Evolutionary conservation across 176 grass and related monocot species (phyloP), one percentile per base, ranked within the genome.

Genomic region (Paspalum vaginatum): DNA sequence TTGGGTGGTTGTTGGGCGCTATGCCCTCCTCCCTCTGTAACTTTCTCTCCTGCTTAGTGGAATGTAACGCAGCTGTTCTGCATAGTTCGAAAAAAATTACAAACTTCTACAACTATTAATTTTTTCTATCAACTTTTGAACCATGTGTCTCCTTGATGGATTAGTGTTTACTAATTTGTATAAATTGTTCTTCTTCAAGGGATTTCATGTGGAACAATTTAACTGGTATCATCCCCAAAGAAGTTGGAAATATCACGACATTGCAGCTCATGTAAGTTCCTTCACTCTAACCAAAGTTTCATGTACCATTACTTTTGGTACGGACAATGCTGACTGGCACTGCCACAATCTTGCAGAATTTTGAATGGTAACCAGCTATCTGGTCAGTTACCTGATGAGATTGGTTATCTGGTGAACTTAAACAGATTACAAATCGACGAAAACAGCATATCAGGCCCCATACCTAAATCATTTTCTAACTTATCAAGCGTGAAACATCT

Each of bases 191-290:
- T 77, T 78, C 81, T 76, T 21, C 27, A 83, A 99, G 96, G 86
- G 90, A 91, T 68, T 95, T 99, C 68, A 99, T 99, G 96, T 99
- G 96, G 96, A 99, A 99, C 32, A 91, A 86, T 44, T 81, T 99
- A 68, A 88, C n/a, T 86, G 96, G 96, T 67, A 89, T 80, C 62
- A 95, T 99, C 42, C 96, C 96, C 1, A 95, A 86, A 83, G 96
- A 99, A 89, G 78, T 99, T 79, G 96, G 96, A 74, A 93, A 89
- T 47, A 89, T 99, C 64, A 50, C 67, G 63, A 79, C 82, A 14
- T 78, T 99, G 60, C 74, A 65, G 73, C 96, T 99, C 61, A 48
- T 99, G 96, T 99, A 71, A 93, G 85, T 86, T 85, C 0, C 65
- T 70, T 14, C 24, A 51, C 17, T 66, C 66, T 65, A 49, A 80